phyloP scores from a whole-genome alignment of 2,329 filamentous ascomycete genomes.

The Sclerotinia borealis region DNA sequence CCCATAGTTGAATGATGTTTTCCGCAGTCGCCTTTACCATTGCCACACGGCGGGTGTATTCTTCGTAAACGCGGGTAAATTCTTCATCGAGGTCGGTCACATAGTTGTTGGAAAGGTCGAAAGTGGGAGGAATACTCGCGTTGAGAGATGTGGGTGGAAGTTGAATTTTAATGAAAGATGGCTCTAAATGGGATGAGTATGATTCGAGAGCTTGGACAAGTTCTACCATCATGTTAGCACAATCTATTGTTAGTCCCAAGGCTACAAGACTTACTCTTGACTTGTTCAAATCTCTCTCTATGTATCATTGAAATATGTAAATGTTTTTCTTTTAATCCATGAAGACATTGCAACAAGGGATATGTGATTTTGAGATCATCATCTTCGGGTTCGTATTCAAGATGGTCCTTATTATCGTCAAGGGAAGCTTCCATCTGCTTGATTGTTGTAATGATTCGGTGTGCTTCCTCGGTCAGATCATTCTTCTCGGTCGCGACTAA shows the following conservation, averaged over 20 bases:
- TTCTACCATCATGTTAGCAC: conserved; percentile 48
- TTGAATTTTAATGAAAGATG: conserved; percentile 76
- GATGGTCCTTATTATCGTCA: conserved; percentile 63
- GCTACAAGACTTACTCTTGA: conserved; percentile 65
- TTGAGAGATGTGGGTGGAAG: conserved; percentile 78
- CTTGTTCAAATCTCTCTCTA: conserved; percentile 88
- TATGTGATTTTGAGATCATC: conserved; percentile 73
- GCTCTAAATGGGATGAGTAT: conserved; percentile 91
- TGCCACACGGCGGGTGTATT: conserved; percentile 79
- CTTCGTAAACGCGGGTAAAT: conserved; percentile 92
- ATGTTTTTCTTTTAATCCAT: conserved; percentile 80
- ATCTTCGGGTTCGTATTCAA: conserved; percentile 58
- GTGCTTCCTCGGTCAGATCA: conserved; percentile 81
- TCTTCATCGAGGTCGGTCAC: conserved; percentile 81
- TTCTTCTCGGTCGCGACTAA: conserved; percentile 84
- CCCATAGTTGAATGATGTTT: conserved; percentile 91
- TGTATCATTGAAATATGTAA: conserved; percentile 73
- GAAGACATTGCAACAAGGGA: conserved; percentile 74
- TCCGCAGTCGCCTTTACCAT: conserved; percentile 70
- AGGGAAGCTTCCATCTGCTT: conserved; percentile 91
- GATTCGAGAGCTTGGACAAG: conserved; percentile 90
- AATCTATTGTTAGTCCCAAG: background rate
- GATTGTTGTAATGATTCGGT: conserved; percentile 76
- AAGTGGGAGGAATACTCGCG: conserved; percentile 70
- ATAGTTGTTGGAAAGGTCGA: conserved; percentile 89